A percentile compares a stretch with the other conserved stretches of the same genome.
These are phyloP conservation scores for Setaria italica DNA, from an alignment of 202 grass and related monocot species.

Conservation along the genomic window DNA sequence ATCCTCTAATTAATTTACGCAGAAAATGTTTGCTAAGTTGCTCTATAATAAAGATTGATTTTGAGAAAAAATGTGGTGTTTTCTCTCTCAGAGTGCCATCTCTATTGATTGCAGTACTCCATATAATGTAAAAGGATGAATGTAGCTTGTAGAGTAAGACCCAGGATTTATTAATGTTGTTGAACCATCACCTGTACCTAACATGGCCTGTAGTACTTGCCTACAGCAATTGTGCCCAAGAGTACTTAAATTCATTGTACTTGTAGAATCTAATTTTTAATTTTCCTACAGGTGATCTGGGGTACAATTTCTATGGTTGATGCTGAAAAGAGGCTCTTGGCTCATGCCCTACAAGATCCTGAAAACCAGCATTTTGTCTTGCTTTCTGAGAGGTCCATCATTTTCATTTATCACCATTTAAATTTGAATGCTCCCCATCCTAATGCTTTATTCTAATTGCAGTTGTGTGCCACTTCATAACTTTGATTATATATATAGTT, in stretches of 20 bases:
- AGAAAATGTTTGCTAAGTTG: conserved; percentile 9
- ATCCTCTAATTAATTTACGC: conserved; percentile 1
- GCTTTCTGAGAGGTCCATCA: conserved; percentile 88
- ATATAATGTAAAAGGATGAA: not conserved
- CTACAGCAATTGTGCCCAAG: not conserved
- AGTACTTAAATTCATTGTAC: not conserved
- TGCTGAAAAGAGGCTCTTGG: conserved; percentile 97
- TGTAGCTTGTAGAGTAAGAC: not conserved
- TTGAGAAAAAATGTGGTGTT: not conserved
- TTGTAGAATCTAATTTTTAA: conserved; percentile 35
- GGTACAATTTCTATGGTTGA: conserved; percentile 96
- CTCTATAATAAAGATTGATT: not conserved
- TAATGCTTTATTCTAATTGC: conserved; percentile 56
- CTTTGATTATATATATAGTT: conserved; percentile 98
- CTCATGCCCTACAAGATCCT: conserved; percentile 82
- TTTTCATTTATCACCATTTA: conserved; percentile 25
- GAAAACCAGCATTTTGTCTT: conserved; percentile 99
- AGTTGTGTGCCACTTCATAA: conserved; percentile 98
- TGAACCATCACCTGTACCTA: not conserved
- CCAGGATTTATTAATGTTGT: conserved; percentile 22
- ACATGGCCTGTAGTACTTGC: conserved; percentile 18
- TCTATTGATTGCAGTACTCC: not conserved
- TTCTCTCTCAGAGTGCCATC: not conserved
- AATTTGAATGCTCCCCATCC: conserved; percentile 35
- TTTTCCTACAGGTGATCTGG: conserved; percentile 70